These are phyloP conservation scores for Aureobasidium musti DNA, from an alignment of 2,329 filamentous ascomycete species.

Conservation along the genomic window DNA sequence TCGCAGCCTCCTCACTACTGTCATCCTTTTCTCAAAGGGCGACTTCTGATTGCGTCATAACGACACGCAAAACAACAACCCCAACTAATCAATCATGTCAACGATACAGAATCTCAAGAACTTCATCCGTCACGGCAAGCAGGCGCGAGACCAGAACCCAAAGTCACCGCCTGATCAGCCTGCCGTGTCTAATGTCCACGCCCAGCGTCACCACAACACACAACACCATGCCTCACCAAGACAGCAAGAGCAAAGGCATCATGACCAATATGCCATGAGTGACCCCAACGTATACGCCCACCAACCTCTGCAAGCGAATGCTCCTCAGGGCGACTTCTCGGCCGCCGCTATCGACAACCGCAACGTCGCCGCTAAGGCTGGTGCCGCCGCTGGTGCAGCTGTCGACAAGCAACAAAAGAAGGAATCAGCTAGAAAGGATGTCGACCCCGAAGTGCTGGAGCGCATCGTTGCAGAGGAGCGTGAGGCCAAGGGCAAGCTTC, in stretches of 20 bases:
- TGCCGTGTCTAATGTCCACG: conserved; percentile 65
- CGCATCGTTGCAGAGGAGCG: conserved; percentile 91
- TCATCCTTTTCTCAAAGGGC: background rate
- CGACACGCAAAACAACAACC: background rate
- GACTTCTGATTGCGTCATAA: conserved; percentile 6
- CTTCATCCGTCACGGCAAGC: conserved; percentile 97
- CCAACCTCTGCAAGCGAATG: conserved; percentile 53
- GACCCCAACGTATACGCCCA: conserved; percentile 64
- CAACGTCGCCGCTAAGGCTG: conserved; percentile 69
- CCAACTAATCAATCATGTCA: conserved; percentile 53
- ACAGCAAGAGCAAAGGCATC: conserved; percentile 34
- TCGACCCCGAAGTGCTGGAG: conserved; percentile 69
- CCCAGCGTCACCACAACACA: conserved; percentile 54
- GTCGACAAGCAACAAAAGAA: conserved; percentile 63
- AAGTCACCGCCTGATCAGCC: conserved; percentile 61
- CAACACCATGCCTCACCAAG: conserved; percentile 50
- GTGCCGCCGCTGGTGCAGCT: conserved; percentile 64
- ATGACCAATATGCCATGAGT: conserved; percentile 53
- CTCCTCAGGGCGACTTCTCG: conserved; percentile 61
- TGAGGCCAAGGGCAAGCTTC: conserved; percentile 80
- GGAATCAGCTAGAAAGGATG: conserved; percentile 48
- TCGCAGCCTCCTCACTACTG: background rate
- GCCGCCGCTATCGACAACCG: conserved; percentile 61
- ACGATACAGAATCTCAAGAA: conserved; percentile 96
- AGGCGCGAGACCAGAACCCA: conserved; percentile 70